Evolutionary conservation across 2,329 filamentous ascomycete genomes (phyloP).

Genomic region (Ambrosiella beaveri): DNA sequence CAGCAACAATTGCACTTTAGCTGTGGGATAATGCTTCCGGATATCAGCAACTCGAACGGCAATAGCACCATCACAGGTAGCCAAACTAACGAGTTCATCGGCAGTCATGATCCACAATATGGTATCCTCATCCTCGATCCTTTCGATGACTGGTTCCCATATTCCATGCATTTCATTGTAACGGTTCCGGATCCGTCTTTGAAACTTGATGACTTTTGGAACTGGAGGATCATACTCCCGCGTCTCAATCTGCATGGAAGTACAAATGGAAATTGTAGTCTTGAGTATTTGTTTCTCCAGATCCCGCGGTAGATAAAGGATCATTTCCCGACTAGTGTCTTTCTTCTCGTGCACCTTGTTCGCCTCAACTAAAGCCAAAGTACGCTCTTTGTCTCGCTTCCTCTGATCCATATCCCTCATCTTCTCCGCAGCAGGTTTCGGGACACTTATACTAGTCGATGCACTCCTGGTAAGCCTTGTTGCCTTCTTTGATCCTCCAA

Average conservation of each 20-base stretch:
- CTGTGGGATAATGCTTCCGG: slow-evolving; percentile 32
- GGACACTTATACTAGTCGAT: neutral
- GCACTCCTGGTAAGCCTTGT: neutral
- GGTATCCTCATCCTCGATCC: slow-evolving; percentile 39
- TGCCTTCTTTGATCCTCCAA: neutral
- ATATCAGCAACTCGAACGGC: slow-evolving; percentile 20
- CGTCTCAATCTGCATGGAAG: slow-evolving; percentile 31
- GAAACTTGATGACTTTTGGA: slow-evolving; percentile 46
- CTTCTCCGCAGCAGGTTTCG: neutral
- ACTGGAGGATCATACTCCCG: slow-evolving; percentile 28
- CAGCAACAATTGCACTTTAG: slow-evolving; percentile 50
- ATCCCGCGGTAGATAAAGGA: slow-evolving; percentile 47
- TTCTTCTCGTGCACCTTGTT: slow-evolving; percentile 60
- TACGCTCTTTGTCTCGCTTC: slow-evolving; percentile 27
- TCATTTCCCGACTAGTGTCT: slow-evolving; percentile 62
- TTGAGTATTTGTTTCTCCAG: slow-evolving; percentile 31
- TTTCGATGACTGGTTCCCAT: slow-evolving; percentile 45
- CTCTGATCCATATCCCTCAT: neutral
- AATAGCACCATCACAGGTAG: slow-evolving; percentile 21
- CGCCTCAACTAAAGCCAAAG: slow-evolving; percentile 53
- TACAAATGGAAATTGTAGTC: slow-evolving; percentile 33
- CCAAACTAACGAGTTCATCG: slow-evolving; percentile 36
- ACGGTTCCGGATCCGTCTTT: slow-evolving; percentile 44
- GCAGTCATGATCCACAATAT: slow-evolving; percentile 45
- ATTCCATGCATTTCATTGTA: slow-evolving; percentile 43